Conservation (phyloP, 306 rosid species). For the Cajanus cajan region DNA sequence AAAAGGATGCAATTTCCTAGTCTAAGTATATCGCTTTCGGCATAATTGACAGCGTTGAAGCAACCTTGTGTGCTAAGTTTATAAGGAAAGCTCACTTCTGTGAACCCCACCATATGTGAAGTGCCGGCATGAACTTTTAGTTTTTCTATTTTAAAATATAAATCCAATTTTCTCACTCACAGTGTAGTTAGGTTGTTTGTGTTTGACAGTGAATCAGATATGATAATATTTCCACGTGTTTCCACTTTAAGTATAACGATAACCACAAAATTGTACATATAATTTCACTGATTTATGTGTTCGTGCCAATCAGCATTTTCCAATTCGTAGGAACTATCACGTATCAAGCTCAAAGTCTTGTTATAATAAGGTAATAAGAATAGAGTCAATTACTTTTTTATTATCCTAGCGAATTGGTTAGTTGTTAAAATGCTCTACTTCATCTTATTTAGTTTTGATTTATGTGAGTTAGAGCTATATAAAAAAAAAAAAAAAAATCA, state of each 20-base stretch:
- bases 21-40: conserved; percentile 48
- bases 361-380: neutral
- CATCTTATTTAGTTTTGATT: too few species aligned
- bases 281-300: neutral
- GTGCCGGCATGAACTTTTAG: conserved; percentile 29
- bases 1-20: conserved; percentile 7
- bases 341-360: neutral
- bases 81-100: conserved; percentile 27
- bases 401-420: too few species aligned
- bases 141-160: neutral
- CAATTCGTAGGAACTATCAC: neutral
- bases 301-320: neutral
- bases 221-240: neutral
- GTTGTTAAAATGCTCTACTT: neutral
- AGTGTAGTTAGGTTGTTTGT: neutral
- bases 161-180: neutral
- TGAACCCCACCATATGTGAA: conserved; percentile 27
- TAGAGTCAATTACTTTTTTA: neutral
- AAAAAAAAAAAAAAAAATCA: too few species aligned
- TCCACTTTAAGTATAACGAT: conserved; percentile 10
- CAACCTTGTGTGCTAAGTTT: conserved; percentile 53
- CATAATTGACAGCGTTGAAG: conserved; percentile 32
- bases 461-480: too few species aligned
- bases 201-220: neutral
- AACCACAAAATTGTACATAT: neutral